These are phyloP conservation scores for Ocimum tenuiflorum DNA, from an alignment of 257 asterid species.

Conservation along the genomic window DNA sequence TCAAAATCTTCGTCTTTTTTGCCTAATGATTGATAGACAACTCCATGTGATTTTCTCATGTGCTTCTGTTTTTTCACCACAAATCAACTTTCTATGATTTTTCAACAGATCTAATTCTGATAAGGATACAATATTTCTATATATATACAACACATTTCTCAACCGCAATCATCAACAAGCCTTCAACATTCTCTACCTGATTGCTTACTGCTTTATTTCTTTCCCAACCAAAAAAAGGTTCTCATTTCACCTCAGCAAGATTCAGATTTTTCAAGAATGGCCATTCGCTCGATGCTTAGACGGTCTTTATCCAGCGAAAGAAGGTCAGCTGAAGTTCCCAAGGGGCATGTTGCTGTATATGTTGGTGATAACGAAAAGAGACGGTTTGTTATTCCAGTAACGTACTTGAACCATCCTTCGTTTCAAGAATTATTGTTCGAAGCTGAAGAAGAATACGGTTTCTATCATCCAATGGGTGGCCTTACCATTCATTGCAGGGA, in stretches of 20 bases:
- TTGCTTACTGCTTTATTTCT: neutral
- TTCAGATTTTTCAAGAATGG: neutral
- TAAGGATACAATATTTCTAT: neutral
- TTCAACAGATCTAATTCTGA: neutral
- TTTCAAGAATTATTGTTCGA: conserved; percentile 4
- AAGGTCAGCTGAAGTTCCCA: conserved; percentile 2
- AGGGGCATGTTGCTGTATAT: neutral
- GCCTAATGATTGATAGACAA: conserved; percentile 2
- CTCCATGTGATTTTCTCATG: neutral
- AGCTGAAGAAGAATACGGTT: conserved; percentile 11
- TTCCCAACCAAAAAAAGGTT: neutral
- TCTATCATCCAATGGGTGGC: conserved; percentile 27
- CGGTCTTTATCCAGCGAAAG: neutral
- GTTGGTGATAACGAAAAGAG: conserved; percentile 15
- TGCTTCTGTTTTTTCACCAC: neutral
- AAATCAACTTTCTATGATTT: too few species aligned
- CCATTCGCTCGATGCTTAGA: neutral
- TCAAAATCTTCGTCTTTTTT: neutral
- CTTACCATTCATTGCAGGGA: conserved; percentile 30
- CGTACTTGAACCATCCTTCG: conserved; percentile 3
- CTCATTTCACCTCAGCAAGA: neutral
- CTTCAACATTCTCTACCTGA: neutral
- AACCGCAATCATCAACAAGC: neutral
- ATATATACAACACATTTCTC: neutral
- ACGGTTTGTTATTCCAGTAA: neutral